These are phyloP conservation scores for Thermothielavioides terrestris DNA, from an alignment of 495 filamentous ascomycete genomes.

Conservation along the genomic window DNA sequence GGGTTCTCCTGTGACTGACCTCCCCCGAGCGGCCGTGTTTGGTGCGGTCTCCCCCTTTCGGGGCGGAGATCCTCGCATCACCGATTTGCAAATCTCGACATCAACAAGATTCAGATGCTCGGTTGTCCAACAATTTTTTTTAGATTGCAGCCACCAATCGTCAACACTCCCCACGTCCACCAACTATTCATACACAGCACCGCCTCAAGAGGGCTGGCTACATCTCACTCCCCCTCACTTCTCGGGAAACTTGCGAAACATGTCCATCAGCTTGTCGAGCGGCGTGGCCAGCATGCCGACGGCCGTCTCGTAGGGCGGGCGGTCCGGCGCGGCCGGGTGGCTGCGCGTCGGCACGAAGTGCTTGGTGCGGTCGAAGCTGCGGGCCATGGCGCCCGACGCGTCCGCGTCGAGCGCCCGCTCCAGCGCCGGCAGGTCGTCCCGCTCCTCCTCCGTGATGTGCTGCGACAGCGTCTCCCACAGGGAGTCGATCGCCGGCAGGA, in stretches of 20 bases:
- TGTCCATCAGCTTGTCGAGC: constrained; percentile 42
- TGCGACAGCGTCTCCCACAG: constrained; percentile 44
- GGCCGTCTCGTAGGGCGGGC: constrained; percentile 44
- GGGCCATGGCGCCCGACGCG: constrained; percentile 38
- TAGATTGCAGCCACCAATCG: too few relatives aligned
- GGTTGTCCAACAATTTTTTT: too few relatives aligned
- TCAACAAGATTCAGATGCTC: too few relatives aligned
- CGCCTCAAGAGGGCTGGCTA: too few relatives aligned
- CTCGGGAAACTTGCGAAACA: constrained; percentile 41
- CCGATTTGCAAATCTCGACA: too few relatives aligned
- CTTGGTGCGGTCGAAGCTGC: constrained; percentile 51
- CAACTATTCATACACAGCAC: neutral
- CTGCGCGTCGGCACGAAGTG: constrained; percentile 50
- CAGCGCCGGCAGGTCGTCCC: constrained; percentile 46
- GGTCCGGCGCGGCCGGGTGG: constrained; percentile 45
- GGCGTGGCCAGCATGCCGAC: constrained; percentile 43
- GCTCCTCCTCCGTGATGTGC: constrained; percentile 57
- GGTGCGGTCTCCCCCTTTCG: too few relatives aligned
- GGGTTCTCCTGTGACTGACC: too few relatives aligned
- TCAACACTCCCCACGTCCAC: neutral
- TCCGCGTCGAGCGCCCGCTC: constrained; percentile 37
- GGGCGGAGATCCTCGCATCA: too few relatives aligned
- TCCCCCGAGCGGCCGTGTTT: too few relatives aligned
- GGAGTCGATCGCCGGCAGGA: constrained; percentile 41
- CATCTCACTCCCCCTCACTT: neutral